Conservation (phyloP, 148 eudicot genomes). For the Diospyros kaki region DNA sequence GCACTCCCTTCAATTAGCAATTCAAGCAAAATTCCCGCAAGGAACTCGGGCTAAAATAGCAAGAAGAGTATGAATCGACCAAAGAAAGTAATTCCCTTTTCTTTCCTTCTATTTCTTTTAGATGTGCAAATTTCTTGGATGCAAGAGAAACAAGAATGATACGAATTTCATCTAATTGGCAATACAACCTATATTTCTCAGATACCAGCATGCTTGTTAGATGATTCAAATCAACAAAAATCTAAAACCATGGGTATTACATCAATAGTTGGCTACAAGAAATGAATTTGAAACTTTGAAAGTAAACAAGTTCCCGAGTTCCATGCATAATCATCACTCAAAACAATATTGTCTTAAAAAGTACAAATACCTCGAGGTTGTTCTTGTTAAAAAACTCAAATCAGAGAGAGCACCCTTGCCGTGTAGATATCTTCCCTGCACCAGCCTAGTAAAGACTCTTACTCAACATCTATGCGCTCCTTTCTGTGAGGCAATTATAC, state of each 20-base stretch:
- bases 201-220: not conserved
- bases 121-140: no score
- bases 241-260: not conserved
- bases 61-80: no score
- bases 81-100: no score
- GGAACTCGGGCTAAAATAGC: no score
- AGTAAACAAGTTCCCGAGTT: not conserved
- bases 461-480: not conserved
- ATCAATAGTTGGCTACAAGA: not conserved
- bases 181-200: no score
- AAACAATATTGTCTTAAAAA: not conserved
- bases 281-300: not conserved
- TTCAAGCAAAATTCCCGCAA: no score
- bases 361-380: not conserved
- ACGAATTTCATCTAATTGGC: no score
- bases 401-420: slow-evolving; percentile 4
- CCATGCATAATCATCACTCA: not conserved
- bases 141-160: no score
- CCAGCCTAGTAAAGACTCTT: not conserved
- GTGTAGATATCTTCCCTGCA: not conserved
- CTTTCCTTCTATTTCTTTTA: no score
- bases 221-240: not conserved
- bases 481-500: not conserved
- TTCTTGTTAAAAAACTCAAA: slow-evolving; percentile 7
- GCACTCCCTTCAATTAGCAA: no score